Conservation (phyloP, 2,329 filamentous ascomycete genomes). For the Claviceps sp. region DNA sequence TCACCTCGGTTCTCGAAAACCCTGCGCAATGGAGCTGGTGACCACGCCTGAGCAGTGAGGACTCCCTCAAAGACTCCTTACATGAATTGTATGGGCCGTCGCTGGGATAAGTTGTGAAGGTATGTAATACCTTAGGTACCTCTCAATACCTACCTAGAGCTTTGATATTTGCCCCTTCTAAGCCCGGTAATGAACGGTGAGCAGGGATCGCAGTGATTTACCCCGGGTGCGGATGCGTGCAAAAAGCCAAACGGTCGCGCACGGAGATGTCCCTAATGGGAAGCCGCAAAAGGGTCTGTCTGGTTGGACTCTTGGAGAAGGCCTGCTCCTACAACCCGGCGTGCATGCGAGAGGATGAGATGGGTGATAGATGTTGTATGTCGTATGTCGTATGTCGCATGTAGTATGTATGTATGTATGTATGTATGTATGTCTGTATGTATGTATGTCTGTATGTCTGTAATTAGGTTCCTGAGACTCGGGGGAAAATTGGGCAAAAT, state of each 20-base stretch:
- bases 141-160: background rate
- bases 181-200: background rate
- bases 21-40: background rate
- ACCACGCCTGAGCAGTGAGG: background rate
- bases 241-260: background rate
- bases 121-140: background rate
- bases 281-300: background rate
- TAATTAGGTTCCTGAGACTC: background rate
- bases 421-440: too few relatives aligned
- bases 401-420: background rate
- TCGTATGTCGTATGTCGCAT: too few relatives aligned
- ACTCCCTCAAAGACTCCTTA: background rate
- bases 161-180: background rate
- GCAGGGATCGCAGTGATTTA: background rate
- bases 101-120: background rate
- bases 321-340: background rate
- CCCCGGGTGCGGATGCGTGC: background rate
- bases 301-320: background rate
- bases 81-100: background rate
- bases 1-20: background rate
- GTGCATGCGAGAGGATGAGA: background rate
- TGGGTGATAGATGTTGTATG: too few relatives aligned
- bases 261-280: background rate
- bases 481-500: constrained; percentile 3
- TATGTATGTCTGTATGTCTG: background rate